Evolutionary conservation across 371 early-diverging fungal genomes (phyloP).

Genomic region (Mucor plumbeus): DNA sequence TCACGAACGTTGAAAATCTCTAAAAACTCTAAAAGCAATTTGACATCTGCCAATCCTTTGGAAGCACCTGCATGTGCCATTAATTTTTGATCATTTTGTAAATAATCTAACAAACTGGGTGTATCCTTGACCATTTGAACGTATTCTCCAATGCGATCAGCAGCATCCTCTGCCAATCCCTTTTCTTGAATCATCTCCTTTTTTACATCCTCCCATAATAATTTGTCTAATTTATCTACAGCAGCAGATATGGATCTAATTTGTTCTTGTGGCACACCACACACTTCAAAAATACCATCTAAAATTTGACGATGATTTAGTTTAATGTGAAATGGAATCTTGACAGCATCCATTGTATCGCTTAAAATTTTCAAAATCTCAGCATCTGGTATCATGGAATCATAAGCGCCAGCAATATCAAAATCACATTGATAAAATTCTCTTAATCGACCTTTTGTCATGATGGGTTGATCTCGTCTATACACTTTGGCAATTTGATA

Average conservation of each 20-base stretch:
- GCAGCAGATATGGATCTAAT: conserved; percentile 95
- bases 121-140: conserved; percentile 59
- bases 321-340: conserved; percentile 86
- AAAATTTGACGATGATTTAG: conserved; percentile 97
- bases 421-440: conserved; percentile 99
- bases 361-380: conserved; percentile 87
- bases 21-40: conserved; percentile 83
- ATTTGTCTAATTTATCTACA: conserved; percentile 99
- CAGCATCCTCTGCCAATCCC: conserved; percentile 76
- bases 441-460: conserved; percentile 97
- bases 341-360: conserved; percentile 79
- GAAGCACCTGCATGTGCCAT: conserved; percentile 73
- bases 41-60: conserved; percentile 91
- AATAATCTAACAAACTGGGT: conserved; percentile 69
- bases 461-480: conserved; percentile 98
- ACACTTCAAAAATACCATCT: conserved; percentile 94
- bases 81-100: conserved; percentile 67
- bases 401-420: conserved; percentile 97
- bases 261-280: conserved; percentile 89
- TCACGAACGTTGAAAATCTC: conserved; percentile 78
- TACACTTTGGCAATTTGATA: conserved; percentile 99
- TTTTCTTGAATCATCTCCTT: conserved; percentile 93
- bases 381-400: conserved; percentile 97
- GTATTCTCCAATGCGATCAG: conserved; percentile 90
- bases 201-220: conserved; percentile 91